Percentiles rank a stretch among this genome's conserved stretches.
Evolutionary conservation across 202 grass and related monocot species (phyloP).

Genomic region (Eragrostis tef): DNA sequence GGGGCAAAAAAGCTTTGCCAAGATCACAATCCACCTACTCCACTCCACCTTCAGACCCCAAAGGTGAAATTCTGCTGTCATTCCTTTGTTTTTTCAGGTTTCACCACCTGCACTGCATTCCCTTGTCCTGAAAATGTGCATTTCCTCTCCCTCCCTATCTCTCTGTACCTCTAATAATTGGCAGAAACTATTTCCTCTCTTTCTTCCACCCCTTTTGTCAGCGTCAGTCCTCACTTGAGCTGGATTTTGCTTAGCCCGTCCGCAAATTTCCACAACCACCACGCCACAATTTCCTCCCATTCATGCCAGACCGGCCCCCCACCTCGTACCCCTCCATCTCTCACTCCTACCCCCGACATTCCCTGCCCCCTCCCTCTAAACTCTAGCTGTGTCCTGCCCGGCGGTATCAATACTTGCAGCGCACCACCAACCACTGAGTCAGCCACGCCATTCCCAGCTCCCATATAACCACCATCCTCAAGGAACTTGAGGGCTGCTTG

Average conservation of each 20-base stretch:
- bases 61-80: neutral
- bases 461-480: conserved; percentile 43
- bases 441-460: conserved; percentile 9
- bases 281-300: neutral
- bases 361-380: conserved; percentile 35
- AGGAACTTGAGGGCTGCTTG: neutral
- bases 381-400: conserved; percentile 52
- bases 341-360: conserved; percentile 35
- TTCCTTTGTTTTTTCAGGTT: conserved; percentile 14
- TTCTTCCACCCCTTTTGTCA: conserved; percentile 7
- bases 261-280: conserved; percentile 60
- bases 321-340: neutral
- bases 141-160: neutral
- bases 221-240: conserved; percentile 28
- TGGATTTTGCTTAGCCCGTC: conserved; percentile 56
- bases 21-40: conserved; percentile 29
- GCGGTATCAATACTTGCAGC: conserved; percentile 52
- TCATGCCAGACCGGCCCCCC: conserved; percentile 19
- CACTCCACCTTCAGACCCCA: neutral
- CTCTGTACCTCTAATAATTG: conserved; percentile 40
- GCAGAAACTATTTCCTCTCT: neutral
- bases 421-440: conserved; percentile 50
- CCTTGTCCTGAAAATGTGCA: neutral
- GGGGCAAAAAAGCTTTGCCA: neutral
- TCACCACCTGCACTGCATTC: conserved; percentile 39